A percentile compares a stretch with the other conserved stretches of the same genome.
Conservation (phyloP, 352 stramenopile genomes). For the Phytopythium helicoides region DNA sequence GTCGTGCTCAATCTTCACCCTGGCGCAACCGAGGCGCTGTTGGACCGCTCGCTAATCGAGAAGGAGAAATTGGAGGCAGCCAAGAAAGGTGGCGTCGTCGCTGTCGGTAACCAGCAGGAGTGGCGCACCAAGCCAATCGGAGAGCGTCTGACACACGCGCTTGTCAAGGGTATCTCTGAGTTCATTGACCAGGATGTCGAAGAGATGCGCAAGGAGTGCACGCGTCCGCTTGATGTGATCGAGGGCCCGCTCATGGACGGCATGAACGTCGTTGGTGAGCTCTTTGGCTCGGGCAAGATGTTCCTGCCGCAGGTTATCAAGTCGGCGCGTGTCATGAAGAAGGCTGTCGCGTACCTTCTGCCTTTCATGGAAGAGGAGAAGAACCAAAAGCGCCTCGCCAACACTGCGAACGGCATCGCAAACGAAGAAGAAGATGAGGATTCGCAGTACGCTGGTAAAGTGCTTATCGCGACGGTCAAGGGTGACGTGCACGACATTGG, state of each 20-base stretch:
- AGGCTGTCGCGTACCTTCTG: slow-evolving; percentile 96
- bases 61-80: slow-evolving; percentile 75
- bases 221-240: slow-evolving; percentile 94
- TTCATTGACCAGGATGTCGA: slow-evolving; percentile 96
- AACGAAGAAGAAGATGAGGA: slow-evolving; percentile 80
- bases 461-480: slow-evolving; percentile 98
- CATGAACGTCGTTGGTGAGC: slow-evolving; percentile 97
- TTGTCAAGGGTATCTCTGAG: slow-evolving; percentile 98
- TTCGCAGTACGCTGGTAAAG: slow-evolving; percentile 88
- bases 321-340: slow-evolving; percentile 98
- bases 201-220: slow-evolving; percentile 78
- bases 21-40: slow-evolving; percentile 91
- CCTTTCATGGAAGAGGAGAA: slow-evolving; percentile 99
- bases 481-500: slow-evolving; percentile 99
- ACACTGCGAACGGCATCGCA: slow-evolving; percentile 81
- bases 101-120: slow-evolving; percentile 65
- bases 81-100: slow-evolving; percentile 76
- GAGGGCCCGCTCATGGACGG: slow-evolving; percentile 98
- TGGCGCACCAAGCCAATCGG: slow-evolving; percentile 91
- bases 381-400: slow-evolving; percentile 64
- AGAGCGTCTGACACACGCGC: slow-evolving; percentile 93
- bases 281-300: slow-evolving; percentile 98
- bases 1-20: slow-evolving; percentile 91
- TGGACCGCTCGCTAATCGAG: slow-evolving; percentile 88
- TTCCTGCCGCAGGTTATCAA: slow-evolving; percentile 99